Evolutionary conservation across 83 land plant genomes (phyloP), one percentile per base, ranked within the genome.

Genomic region (Larix sibirica): DNA sequence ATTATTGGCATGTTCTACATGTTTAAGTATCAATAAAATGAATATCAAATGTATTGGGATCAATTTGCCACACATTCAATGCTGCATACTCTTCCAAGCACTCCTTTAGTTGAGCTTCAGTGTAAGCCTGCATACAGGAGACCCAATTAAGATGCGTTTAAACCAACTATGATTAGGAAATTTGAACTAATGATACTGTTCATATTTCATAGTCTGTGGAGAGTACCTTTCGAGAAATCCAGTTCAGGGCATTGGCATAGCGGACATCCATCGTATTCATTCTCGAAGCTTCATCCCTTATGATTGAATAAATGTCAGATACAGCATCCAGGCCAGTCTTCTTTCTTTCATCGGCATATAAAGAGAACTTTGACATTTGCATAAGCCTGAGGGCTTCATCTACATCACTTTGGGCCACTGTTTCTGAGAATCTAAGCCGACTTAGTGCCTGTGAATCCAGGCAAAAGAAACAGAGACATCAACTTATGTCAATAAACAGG

Each of bases 81-180:
- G 94, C 92, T 80, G 99, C 99, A 89, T 97, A 97, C 78, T 97
- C 99, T 86, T 97, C 99, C 58, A 97, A 83, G 82, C 99, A 97
- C 85, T 97, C 94, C 82, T 95, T 95, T 77, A 97, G 85, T 79
- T 97, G 99, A 64, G 98, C 99, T 84, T 97, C 98, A 21, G 96
- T 94, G 82, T 95, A 94, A 65, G 95, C 99, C 99, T 97, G 93
- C 81, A 65, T 6, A 61, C 31, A 78, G 12, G 40, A 77, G 28
- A 73, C 23, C 36, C 50, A 31, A 18, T 24, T 58, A 36, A 21
- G 24, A 6, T 4, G n/a, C 62, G 26, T 40, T 68, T 69, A 23
- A 6, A 33, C 20, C 81, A 59, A 9, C 40, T 24, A 12, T 23
- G 44, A 40, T 5, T 21, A 24, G 18, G 4, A 78, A 59, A 54